Base-by-base conservation (phyloP, 352 stramenopile genomes). In the Phytopythium delawarense region DNA sequence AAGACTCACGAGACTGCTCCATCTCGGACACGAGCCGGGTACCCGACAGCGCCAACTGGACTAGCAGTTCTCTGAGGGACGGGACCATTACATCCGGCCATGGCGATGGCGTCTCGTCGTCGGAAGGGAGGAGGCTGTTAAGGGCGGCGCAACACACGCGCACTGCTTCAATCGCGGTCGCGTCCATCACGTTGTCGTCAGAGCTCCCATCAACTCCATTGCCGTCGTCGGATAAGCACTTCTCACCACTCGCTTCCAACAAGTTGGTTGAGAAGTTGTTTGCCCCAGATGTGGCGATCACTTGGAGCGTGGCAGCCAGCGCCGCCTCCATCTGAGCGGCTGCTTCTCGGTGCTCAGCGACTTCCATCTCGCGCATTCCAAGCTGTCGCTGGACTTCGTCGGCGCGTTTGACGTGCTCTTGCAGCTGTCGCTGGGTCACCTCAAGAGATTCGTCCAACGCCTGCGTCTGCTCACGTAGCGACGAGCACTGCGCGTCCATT, bases 1-100 rank as follows among this genome's bases (percentile, higher is more conserved):
- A 87, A 1, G 78, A 84, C 9, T 52, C 60, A n/a, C 67, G 37
- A 9, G 63, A 42, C 8, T 20, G 49, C 18, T 63, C 58, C 1
- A 78, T 28, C 30, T 75, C 55, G 0, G 20, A 48, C 9, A 57
- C 28, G 9, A 68, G 28, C 0, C 34, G 20, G 2, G 4, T 13
- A 8, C 66, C 37, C 21, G 30, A n/a, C 8, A 4, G 16, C 3
- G 52, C 40, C 16, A 70, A 20, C 5, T 28, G 40, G 1, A 67
- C 21, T 0, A 72, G 37, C 30, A 63, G 2, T 9, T 66, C 52
- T 30, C 61, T 49, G 16, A 76, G 16, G 0, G 48, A 54, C 6
- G 25, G 48, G 15, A 54, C 25, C 15, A 9, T 2, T 7, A 32
- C 28, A 48, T 53, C 40, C 55, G 45, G 13, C 37, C 28, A 72